phyloP scores from a whole-genome alignment of 2,329 filamentous ascomycete species.

The Zymoseptoria passerinii region DNA sequence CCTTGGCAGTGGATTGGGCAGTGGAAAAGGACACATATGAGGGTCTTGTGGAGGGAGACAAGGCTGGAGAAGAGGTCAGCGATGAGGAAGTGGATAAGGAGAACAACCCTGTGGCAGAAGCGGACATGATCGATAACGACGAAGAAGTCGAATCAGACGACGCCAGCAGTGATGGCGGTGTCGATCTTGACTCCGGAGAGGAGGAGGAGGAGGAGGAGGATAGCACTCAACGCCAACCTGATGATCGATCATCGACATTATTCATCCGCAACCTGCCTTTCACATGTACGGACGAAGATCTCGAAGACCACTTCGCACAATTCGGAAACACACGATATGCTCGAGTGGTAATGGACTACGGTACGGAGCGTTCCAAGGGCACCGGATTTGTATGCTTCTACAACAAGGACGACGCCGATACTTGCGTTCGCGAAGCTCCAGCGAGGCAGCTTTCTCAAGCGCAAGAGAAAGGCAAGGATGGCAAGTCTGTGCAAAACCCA shows the following conservation, averaged over 20 bases:
- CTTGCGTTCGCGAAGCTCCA: slow-evolving; percentile 70
- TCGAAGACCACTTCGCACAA: slow-evolving; percentile 76
- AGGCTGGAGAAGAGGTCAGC: slow-evolving; percentile 24
- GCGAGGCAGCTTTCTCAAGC: slow-evolving; percentile 35
- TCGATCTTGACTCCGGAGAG: slow-evolving; percentile 37
- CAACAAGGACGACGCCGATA: slow-evolving; percentile 62
- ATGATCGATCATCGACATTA: slow-evolving; percentile 65
- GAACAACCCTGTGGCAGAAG: slow-evolving; percentile 32
- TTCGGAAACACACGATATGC: slow-evolving; percentile 90
- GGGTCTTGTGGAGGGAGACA: slow-evolving; percentile 39
- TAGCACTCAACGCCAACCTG: slow-evolving; percentile 35
- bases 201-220: slow-evolving; percentile 36
- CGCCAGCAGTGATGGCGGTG: slow-evolving; percentile 28
- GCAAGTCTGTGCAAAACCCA: slow-evolving; percentile 40
- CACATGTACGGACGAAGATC: slow-evolving; percentile 69
- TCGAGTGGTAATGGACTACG: slow-evolving; percentile 77
- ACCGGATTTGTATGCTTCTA: slow-evolving; percentile 95
- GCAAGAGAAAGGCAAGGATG: slow-evolving; percentile 17
- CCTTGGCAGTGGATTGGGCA: slow-evolving; percentile 91
- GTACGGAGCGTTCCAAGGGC: slow-evolving; percentile 77
- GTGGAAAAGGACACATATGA: slow-evolving; percentile 72
- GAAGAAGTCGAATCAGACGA: slow-evolving; percentile 35
- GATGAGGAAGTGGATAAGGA: slow-evolving; percentile 26
- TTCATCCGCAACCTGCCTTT: slow-evolving; percentile 95
- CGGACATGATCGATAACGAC: slow-evolving; percentile 36